Evolutionary conservation across 768 basidiomycete species (phyloP).

Genomic region (Tricholoma furcatifolium): DNA sequence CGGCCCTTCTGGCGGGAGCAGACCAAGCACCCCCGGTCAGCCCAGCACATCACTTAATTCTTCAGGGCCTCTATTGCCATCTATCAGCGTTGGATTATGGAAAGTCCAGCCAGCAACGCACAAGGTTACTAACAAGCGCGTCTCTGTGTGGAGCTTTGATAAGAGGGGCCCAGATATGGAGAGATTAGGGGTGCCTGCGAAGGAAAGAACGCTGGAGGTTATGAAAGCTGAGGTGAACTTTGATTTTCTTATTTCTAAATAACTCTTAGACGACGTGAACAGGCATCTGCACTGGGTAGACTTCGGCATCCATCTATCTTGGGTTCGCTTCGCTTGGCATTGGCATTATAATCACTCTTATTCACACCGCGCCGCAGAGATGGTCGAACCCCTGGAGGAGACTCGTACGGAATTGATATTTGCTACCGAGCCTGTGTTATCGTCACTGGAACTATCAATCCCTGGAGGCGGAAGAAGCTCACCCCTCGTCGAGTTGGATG

Average conservation of each 20-base stretch:
- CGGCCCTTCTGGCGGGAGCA: slow-evolving; percentile 42
- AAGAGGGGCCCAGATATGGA: slow-evolving; percentile 78
- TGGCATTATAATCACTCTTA: slow-evolving; percentile 1
- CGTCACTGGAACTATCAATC: slow-evolving; percentile 78
- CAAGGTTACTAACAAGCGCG: slow-evolving; percentile 86
- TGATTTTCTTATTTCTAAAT: slow-evolving; percentile 8
- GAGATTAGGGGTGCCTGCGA: slow-evolving; percentile 57
- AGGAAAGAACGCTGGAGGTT: slow-evolving; percentile 77
- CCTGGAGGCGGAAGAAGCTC: slow-evolving; percentile 56
- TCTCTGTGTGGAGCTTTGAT: slow-evolving; percentile 91
- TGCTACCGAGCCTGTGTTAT: slow-evolving; percentile 88
- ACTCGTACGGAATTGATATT: slow-evolving; percentile 86
- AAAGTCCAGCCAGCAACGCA: slow-evolving; percentile 83
- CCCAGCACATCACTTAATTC: slow-evolving; percentile 28
- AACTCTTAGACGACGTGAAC: slow-evolving; percentile 7
- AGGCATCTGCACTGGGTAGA: slow-evolving; percentile 83
- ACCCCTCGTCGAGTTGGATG: slow-evolving; percentile 82
- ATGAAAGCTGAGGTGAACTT: slow-evolving; percentile 83
- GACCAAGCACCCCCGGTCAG: slow-evolving; percentile 51
- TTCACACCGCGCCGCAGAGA: slow-evolving; percentile 52
- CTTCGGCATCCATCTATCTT: slow-evolving; percentile 93
- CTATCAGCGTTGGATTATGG: slow-evolving; percentile 84
- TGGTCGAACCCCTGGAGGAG: slow-evolving; percentile 97
- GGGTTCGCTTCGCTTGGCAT: slow-evolving; percentile 41
- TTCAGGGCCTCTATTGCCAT: slow-evolving; percentile 43